Conservation (phyloP, 805 yeast species). For the Candida dajiaensis region DNA sequence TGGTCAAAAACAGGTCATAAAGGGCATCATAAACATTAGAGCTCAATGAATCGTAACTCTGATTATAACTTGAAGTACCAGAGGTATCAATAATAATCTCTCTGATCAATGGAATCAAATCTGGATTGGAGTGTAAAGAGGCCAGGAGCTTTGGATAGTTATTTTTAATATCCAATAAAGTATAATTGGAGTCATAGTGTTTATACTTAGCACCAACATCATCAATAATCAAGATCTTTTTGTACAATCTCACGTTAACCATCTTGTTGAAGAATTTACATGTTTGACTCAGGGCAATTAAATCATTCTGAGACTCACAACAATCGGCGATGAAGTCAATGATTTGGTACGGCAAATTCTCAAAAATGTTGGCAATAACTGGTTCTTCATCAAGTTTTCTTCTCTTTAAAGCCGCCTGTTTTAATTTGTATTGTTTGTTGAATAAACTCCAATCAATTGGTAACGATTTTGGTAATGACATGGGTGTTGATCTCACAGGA, state of each 20-base stretch:
- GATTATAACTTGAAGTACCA: slow-evolving; percentile 11
- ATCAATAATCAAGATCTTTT: slow-evolving; percentile 22
- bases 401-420: slow-evolving; percentile 13
- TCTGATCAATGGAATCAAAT: slow-evolving; percentile 17
- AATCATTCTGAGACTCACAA: slow-evolving; percentile 23
- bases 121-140: slow-evolving; percentile 22
- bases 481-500: slow-evolving; percentile 18
- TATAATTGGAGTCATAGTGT: slow-evolving; percentile 20
- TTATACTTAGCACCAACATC: slow-evolving; percentile 15
- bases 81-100: slow-evolving; percentile 26
- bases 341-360: slow-evolving; percentile 24
- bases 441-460: slow-evolving; percentile 26
- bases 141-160: slow-evolving; percentile 24
- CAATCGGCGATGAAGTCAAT: slow-evolving; percentile 25
- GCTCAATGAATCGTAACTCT: slow-evolving; percentile 19
- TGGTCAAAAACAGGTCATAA: slow-evolving; percentile 23
- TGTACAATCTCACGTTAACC: slow-evolving; percentile 22
- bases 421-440: slow-evolving; percentile 21
- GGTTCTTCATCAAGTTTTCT: slow-evolving; percentile 2
- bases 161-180: slow-evolving; percentile 15
- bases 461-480: slow-evolving; percentile 22
- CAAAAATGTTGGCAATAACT: slow-evolving; percentile 18
- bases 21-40: slow-evolving; percentile 19
- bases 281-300: slow-evolving; percentile 20
- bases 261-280: slow-evolving; percentile 23